Conservation (phyloP, 352 stramenopile species). For the Globisporangium irregulare region DNA sequence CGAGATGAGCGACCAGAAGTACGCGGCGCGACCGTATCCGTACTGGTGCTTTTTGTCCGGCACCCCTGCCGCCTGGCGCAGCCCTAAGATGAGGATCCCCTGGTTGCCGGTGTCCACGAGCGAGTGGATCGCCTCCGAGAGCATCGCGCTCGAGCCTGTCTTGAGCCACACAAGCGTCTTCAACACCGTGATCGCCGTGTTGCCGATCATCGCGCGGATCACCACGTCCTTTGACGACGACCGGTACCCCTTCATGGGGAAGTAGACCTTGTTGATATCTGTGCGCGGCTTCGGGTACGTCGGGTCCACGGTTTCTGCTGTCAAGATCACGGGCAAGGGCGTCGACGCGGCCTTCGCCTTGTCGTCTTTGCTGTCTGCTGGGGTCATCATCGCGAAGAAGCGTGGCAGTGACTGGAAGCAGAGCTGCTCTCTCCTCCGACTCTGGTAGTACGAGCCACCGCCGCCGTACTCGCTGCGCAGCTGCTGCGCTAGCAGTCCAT, state of each 20-base stretch:
- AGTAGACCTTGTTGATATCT: constrained; percentile 86
- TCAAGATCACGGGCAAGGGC: constrained; percentile 3
- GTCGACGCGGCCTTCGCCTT: not conserved
- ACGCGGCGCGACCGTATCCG: constrained; percentile 96
- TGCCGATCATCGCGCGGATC: constrained; percentile 90
- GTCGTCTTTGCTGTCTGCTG: constrained; percentile 3
- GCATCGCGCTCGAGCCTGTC: constrained; percentile 94
- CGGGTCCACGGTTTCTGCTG: constrained; percentile 26
- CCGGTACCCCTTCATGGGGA: constrained; percentile 75
- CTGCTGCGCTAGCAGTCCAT: constrained; percentile 1
- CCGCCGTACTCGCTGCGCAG: constrained; percentile 6
- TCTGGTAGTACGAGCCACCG: not conserved
- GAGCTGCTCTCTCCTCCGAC: constrained; percentile 12
- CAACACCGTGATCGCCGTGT: constrained; percentile 91
- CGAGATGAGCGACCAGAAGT: constrained; percentile 99
- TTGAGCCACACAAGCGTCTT: constrained; percentile 91
- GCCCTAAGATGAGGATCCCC: constrained; percentile 82
- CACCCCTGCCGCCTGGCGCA: constrained; percentile 79
- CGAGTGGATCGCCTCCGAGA: constrained; percentile 97
- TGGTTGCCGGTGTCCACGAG: constrained; percentile 98
- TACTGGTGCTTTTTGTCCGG: constrained; percentile 96
- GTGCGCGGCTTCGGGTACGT: constrained; percentile 58
- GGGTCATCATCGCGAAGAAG: constrained; percentile 7
- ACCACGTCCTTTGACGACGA: constrained; percentile 78
- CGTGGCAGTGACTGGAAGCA: not conserved